Conservation (phyloP, 2,329 filamentous ascomycete species). For the Corinectria fuckeliana region DNA sequence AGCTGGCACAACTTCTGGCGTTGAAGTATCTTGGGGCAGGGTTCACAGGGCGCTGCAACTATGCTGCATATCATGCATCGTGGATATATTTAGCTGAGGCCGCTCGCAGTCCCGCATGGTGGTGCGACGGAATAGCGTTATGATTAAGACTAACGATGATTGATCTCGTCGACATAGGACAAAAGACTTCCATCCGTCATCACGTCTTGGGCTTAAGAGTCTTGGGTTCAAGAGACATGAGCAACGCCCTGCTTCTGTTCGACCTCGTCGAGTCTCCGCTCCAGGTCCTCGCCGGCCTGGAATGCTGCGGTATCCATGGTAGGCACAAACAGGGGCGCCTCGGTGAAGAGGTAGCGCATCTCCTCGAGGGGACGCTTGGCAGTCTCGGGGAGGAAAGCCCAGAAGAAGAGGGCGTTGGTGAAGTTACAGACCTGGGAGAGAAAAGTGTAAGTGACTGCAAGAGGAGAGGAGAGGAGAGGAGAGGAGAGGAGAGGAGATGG, state of each 20-base stretch:
- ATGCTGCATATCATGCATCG: not conserved
- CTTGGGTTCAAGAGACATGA: constrained; percentile 11
- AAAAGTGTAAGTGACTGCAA: not conserved
- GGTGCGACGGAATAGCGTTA: not conserved
- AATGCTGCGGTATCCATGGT: constrained; percentile 57
- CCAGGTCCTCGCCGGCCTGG: constrained; percentile 56
- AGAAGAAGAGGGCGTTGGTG: constrained; percentile 58
- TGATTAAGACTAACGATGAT: not conserved
- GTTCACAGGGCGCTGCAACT: too few relatives aligned
- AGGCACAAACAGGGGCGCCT: constrained; percentile 68
- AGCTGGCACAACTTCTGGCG: too few relatives aligned
- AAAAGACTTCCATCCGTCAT: not conserved
- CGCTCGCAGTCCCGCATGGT: not conserved
- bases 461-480: not conserved
- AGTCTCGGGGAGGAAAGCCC: constrained; percentile 70
- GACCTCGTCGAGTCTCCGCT: constrained; percentile 63
- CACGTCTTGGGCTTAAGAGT: too few relatives aligned
- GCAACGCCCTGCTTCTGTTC: constrained; percentile 53
- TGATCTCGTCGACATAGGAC: not conserved
- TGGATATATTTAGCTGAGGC: constrained; percentile 1
- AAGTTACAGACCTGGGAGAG: constrained; percentile 65
- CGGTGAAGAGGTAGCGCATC: constrained; percentile 71
- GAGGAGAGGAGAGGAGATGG: not conserved
- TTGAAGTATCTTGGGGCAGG: too few relatives aligned
- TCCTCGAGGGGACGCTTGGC: constrained; percentile 69